Evolutionary conservation across 2,329 filamentous ascomycete species (phyloP).

Genomic region (Arthrobotrys iridis): DNA sequence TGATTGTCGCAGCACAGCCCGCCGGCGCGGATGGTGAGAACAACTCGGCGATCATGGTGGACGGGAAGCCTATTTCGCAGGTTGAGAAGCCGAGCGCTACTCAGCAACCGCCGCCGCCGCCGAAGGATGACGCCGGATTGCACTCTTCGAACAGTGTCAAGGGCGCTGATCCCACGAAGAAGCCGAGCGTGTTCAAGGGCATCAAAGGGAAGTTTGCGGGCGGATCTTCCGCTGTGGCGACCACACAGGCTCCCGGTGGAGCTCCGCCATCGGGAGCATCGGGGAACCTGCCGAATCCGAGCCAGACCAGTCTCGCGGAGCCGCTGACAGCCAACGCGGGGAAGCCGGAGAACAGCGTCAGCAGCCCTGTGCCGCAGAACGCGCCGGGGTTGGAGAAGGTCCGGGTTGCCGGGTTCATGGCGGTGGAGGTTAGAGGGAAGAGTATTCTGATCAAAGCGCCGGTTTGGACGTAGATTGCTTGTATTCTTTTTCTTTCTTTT

Average conservation of each 20-base stretch:
- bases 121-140: conserved; percentile 55
- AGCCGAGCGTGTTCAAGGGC: conserved; percentile 58
- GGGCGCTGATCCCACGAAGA: conserved; percentile 62
- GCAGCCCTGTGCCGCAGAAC: conserved; percentile 1
- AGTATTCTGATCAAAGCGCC: conserved; percentile 80
- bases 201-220: conserved; percentile 58
- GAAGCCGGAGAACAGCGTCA: conserved; percentile 60
- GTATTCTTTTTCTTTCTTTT: neutral
- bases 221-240: neutral
- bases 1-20: conserved; percentile 63
- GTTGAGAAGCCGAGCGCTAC: conserved; percentile 59
- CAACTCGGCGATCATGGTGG: conserved; percentile 45
- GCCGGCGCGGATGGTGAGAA: conserved; percentile 58
- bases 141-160: conserved; percentile 59
- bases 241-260: conserved; percentile 55
- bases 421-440: conserved; percentile 77
- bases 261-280: conserved; percentile 59
- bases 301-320: conserved; percentile 42
- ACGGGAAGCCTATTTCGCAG: conserved; percentile 40
- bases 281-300: conserved; percentile 60
- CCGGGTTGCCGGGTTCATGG: conserved; percentile 78
- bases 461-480: conserved; percentile 69
- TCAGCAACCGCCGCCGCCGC: conserved; percentile 30
- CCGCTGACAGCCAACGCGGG: conserved; percentile 59
- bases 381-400: conserved; percentile 65